These are phyloP conservation scores for Neurospora tetraspora DNA, from an alignment of 495 filamentous ascomycete genomes.

Conservation along the genomic window DNA sequence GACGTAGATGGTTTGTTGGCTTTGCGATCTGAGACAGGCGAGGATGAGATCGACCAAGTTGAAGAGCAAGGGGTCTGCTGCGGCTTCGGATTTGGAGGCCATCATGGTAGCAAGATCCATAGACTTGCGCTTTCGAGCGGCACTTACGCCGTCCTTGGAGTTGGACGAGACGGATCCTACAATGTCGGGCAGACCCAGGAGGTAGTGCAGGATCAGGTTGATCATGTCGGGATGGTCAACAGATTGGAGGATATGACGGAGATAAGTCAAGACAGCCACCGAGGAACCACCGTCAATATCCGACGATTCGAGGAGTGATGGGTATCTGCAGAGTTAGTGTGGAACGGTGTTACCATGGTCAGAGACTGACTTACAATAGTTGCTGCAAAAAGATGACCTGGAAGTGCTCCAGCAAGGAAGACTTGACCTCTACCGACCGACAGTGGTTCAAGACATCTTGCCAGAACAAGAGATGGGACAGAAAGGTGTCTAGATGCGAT, in stretches of 20 bases:
- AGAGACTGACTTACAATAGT: conserved; percentile 56
- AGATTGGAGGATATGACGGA: conserved; percentile 79
- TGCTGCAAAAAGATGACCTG: conserved; percentile 94
- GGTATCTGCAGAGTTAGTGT: conserved; percentile 53
- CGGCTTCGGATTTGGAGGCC: conserved; percentile 54
- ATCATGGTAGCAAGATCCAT: conserved; percentile 74
- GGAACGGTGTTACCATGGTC: background rate
- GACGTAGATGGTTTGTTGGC: conserved; percentile 78
- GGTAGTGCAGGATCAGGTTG: conserved; percentile 84
- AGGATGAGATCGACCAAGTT: conserved; percentile 87
- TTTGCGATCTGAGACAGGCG: conserved; percentile 71
- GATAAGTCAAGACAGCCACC: conserved; percentile 89
- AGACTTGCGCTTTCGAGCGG: conserved; percentile 74
- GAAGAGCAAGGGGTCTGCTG: conserved; percentile 77
- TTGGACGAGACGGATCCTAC: conserved; percentile 18
- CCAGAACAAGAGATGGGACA: conserved; percentile 94
- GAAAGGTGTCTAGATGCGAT: conserved; percentile 77
- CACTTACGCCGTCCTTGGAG: conserved; percentile 34
- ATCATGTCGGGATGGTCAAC: conserved; percentile 89
- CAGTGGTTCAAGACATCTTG: conserved; percentile 97
- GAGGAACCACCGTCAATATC: conserved; percentile 94
- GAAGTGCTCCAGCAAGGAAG: conserved; percentile 90
- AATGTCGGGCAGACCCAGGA: conserved; percentile 64
- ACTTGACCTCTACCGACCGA: conserved; percentile 79
- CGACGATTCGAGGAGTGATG: conserved; percentile 89